Conservation (phyloP, 768 basidiomycete genomes). For the Melanogaster broomeanus region DNA sequence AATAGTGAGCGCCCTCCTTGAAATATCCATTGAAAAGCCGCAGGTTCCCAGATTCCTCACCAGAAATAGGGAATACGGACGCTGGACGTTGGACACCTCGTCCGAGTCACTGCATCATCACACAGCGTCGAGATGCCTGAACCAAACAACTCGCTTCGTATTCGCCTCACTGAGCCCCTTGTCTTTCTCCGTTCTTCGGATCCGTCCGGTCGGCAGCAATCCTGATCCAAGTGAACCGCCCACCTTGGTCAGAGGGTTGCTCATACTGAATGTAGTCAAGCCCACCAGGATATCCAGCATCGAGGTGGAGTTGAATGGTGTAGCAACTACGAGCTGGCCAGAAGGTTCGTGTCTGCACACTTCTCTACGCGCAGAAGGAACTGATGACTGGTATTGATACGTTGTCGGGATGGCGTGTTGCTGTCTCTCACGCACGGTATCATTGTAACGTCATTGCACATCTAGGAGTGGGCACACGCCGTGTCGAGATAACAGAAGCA, state of each 20-base stretch:
- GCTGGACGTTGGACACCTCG: not conserved
- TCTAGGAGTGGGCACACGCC: constrained; percentile 63
- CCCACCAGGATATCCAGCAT: constrained; percentile 87
- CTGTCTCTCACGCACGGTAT: not conserved
- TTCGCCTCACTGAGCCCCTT: constrained; percentile 73
- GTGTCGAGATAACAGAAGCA: constrained; percentile 75
- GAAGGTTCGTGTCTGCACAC: constrained; percentile 68
- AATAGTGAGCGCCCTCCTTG: no score
- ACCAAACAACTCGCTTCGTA: constrained; percentile 45
- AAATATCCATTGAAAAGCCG: no score
- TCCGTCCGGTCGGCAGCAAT: constrained; percentile 37
- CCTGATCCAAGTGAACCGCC: constrained; percentile 49
- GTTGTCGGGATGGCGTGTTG: not conserved
- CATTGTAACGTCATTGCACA: not conserved
- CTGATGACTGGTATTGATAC: not conserved
- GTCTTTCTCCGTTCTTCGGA: constrained; percentile 68
- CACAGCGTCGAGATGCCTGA: constrained; percentile 18
- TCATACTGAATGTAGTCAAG: constrained; percentile 66
- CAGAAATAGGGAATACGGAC: not conserved
- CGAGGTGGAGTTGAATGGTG: constrained; percentile 75
- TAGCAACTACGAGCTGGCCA: constrained; percentile 70
- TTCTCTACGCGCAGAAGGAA: constrained; percentile 3
- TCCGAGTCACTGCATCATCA: no score
- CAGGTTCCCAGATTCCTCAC: not conserved
- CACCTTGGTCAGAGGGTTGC: constrained; percentile 63